phyloP scores from a whole-genome alignment of 164 flowering plant species.

The Vitis riparia region DNA sequence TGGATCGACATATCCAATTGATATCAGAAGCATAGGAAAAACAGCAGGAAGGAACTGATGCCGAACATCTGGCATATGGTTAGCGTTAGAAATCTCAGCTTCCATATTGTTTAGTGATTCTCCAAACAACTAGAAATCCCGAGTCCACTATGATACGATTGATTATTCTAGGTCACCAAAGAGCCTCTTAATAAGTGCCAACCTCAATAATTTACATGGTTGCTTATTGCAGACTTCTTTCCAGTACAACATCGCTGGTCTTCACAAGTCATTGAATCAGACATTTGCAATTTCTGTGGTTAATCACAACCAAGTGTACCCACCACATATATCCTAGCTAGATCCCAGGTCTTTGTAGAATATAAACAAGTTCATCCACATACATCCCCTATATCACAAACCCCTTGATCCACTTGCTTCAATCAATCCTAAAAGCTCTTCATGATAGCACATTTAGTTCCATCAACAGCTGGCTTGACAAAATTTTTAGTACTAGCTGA shows the following conservation, averaged over 20 bases:
- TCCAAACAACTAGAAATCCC: slow-evolving; percentile 4
- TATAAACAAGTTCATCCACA: background rate
- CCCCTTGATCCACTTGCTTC: background rate
- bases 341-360: background rate
- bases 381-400: background rate
- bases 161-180: slow-evolving; percentile 13
- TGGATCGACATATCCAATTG: slow-evolving; percentile 85
- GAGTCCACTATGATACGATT: slow-evolving; percentile 11
- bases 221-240: background rate
- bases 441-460: background rate
- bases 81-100: slow-evolving; percentile 29
- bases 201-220: slow-evolving; percentile 15
- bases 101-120: slow-evolving; percentile 42
- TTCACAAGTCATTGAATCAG: slow-evolving; percentile 1
- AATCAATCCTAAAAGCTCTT: slow-evolving; percentile 1
- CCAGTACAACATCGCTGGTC: background rate
- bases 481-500: background rate
- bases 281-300: background rate
- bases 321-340: background rate
- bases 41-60: slow-evolving; percentile 55
- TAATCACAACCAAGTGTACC: background rate
- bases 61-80: slow-evolving; percentile 25
- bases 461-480: background rate
- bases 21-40: slow-evolving; percentile 64
- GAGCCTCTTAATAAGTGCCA: slow-evolving; percentile 10